Evolutionary conservation across 495 filamentous ascomycete genomes (phyloP), one percentile per base, ranked within the genome.

Genomic region (Trichoderma parareesei): DNA sequence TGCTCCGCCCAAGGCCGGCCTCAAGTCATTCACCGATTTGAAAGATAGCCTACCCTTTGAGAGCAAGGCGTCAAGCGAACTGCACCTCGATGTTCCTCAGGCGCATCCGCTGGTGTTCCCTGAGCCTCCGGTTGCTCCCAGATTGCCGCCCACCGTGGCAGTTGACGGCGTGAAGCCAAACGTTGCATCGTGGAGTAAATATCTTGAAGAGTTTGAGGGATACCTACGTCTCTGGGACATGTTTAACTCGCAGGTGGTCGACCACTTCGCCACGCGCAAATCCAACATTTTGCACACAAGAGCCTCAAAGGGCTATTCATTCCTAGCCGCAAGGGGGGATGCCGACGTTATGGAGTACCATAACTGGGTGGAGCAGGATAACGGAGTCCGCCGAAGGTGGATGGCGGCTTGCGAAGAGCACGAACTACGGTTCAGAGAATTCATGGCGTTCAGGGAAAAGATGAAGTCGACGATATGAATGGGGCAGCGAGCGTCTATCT

Each of bases 201-300:
- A 92, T 70, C 77, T 85, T 3, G 72, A 73, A 1, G 77, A 81
- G 11, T 90, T 95, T 78, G 73, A 79, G 16, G 67, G 70, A 2
- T 97, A 96, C 74, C 81, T 93, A 74, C 71, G 71, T n/a, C 81
- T 84, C 27, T 96, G 87, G 86, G 81, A 84, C 62, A 69, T 63
- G 0, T 94, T 87, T 74, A 87, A 89, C 68, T 75, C 75, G 14
- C 78, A 80, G 62, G 88, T 95, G 70, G 71, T 88, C 3, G 71
- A 77, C 2, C 88, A 95, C 67, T 89, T 96, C 69, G 75, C 78
- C 11, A 78, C 82, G 0, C 82, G 91, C 14, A 83, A 90, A 71
- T 74, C 76, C 10, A 73, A 80, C 33, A 75, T 82, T 13, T 79
- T 84, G 43, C 72, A 70, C 0, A 77, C 86, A 41, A 78, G 76